Conservation (phyloP, 2,329 filamentous ascomycete species). For the Paecilomyces sp. region DNA sequence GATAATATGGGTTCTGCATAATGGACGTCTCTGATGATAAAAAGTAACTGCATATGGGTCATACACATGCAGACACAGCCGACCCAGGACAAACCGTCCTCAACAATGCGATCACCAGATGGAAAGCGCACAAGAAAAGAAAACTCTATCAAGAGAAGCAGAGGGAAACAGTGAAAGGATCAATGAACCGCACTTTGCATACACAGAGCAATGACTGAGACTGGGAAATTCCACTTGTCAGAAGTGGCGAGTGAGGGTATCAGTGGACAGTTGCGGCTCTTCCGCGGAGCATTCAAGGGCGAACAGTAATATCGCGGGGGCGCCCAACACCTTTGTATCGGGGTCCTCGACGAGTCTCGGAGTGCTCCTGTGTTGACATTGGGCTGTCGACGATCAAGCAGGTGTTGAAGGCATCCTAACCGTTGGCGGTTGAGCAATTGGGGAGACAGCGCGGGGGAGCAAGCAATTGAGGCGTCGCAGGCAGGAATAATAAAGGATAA, state of each 20-base stretch:
- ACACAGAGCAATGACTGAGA: not conserved
- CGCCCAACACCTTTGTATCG: not conserved
- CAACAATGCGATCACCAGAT: not conserved
- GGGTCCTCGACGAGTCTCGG: not conserved
- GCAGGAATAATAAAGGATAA: not conserved
- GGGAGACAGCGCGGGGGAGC: not conserved
- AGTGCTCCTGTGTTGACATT: slow-evolving; percentile 1
- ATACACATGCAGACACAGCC: not conserved
- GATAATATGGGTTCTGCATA: slow-evolving; percentile 29
- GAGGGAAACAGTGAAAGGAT: not conserved
- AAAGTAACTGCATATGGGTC: not conserved
- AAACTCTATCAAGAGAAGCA: not conserved
- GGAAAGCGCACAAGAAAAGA: not conserved
- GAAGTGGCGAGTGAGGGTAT: not conserved
- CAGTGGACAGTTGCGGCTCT: not conserved
- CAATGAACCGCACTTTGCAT: not conserved
- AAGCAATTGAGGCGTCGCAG: not conserved
- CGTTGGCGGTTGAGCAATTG: not conserved
- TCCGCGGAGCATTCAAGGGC: not conserved
- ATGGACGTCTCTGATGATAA: slow-evolving; percentile 1
- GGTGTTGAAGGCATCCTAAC: not conserved
- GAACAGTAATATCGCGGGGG: not conserved
- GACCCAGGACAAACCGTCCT: not conserved
- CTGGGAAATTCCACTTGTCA: not conserved
- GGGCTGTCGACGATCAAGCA: not conserved